Conservation (phyloP, 108 stramenopile species). For the Nitzschia palea region DNA sequence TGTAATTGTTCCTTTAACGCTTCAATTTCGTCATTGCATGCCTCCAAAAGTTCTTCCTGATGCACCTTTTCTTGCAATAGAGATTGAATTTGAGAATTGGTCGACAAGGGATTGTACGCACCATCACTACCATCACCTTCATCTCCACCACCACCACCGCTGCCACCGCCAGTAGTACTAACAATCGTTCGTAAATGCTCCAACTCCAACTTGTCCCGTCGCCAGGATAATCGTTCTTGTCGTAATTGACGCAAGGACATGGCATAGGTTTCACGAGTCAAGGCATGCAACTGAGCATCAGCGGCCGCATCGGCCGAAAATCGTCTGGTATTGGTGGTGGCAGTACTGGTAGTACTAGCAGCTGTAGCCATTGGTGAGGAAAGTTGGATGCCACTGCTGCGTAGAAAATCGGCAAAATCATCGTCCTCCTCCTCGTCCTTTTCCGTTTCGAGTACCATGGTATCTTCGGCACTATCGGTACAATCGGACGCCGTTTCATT, state of each 20-base stretch:
- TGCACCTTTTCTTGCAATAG: constrained; percentile 1
- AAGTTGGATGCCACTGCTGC: no score
- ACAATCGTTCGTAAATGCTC: constrained; percentile 1
- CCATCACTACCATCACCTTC: no score
- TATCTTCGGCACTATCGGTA: no score
- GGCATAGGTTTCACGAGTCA: background rate
- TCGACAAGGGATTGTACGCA: background rate
- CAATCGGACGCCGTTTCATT: no score
- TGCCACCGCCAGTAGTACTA: background rate
- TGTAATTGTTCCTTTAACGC: constrained; percentile 3
- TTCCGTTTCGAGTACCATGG: no score
- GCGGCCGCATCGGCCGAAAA: background rate
- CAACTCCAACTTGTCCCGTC: background rate
- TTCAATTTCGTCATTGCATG: constrained; percentile 5
- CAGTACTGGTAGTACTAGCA: background rate
- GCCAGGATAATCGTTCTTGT: constrained; percentile 2
- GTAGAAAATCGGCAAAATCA: no score
- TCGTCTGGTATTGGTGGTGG: no score
- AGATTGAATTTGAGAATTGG: background rate
- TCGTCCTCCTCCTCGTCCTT: no score
- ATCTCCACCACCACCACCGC: background rate
- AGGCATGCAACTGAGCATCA: background rate
- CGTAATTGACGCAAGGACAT: background rate
- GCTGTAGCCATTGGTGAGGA: no score
- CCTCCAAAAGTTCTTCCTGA: background rate